A percentile compares a stretch with the other conserved stretches of the same genome.
These are phyloP conservation scores for Lavandula angustifolia DNA, from an alignment of 257 asterid species.

Conservation along the genomic window DNA sequence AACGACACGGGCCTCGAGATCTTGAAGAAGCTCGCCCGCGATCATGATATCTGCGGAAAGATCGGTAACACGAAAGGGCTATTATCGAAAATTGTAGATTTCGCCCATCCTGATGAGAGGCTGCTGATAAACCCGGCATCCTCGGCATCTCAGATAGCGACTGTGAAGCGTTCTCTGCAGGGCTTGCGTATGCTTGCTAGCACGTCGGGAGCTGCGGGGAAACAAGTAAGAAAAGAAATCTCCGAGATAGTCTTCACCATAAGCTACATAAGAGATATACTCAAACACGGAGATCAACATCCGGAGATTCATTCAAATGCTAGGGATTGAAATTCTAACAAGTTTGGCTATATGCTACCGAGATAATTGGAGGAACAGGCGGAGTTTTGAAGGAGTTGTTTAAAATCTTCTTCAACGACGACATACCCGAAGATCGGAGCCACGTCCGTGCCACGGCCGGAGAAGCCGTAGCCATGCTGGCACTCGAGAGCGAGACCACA, in stretches of 20 bases:
- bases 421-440: slow-evolving; percentile 30
- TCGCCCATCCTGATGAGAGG: slow-evolving; percentile 70
- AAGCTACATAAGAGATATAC: slow-evolving; percentile 67
- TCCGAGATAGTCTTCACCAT: slow-evolving; percentile 82
- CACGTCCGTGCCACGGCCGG: slow-evolving; percentile 77
- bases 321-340: slow-evolving; percentile 74
- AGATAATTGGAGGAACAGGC: slow-evolving; percentile 79
- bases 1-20: slow-evolving; percentile 87
- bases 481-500: slow-evolving; percentile 56
- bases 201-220: slow-evolving; percentile 73
- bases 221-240: slow-evolving; percentile 69
- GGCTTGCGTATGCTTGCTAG: slow-evolving; percentile 75
- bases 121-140: slow-evolving; percentile 53
- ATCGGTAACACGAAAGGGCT: slow-evolving; percentile 85
- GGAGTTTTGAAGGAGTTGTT: slow-evolving; percentile 71
- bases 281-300: slow-evolving; percentile 66
- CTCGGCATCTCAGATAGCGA: slow-evolving; percentile 58
- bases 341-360: slow-evolving; percentile 75
- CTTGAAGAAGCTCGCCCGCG: slow-evolving; percentile 83
- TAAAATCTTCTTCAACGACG: slow-evolving; percentile 57
- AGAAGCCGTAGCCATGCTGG: slow-evolving; percentile 80
- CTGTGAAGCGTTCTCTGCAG: slow-evolving; percentile 74
- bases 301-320: slow-evolving; percentile 60
- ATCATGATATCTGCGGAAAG: slow-evolving; percentile 77
- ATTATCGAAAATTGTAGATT: slow-evolving; percentile 75